A percentile compares a stretch with the other conserved stretches of the same genome.
phyloP scores from a whole-genome alignment of 169 alveolate species.

The Plasmodium falciparum region DNA sequence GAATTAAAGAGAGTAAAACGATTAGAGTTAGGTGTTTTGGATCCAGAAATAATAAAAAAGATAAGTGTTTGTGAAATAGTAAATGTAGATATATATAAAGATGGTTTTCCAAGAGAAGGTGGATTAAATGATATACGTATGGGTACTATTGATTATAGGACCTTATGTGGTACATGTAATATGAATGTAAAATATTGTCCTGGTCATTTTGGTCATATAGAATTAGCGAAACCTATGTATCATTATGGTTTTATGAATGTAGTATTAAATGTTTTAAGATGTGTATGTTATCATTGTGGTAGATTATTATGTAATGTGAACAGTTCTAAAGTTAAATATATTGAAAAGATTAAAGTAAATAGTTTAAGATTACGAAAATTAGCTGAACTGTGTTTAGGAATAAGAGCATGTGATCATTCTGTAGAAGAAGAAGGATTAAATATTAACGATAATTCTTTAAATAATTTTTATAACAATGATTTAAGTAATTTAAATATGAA shows the following conservation, averaged over 20 bases:
- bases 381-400: slow-evolving; percentile 79
- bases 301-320: slow-evolving; percentile 90
- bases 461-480: slow-evolving; percentile 61
- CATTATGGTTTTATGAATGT: slow-evolving; percentile 95
- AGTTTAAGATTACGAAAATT: slow-evolving; percentile 78
- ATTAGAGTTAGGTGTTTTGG: slow-evolving; percentile 90
- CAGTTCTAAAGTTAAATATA: slow-evolving; percentile 86
- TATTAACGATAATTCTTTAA: slow-evolving; percentile 69
- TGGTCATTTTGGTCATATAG: slow-evolving; percentile 99
- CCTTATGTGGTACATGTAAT: slow-evolving; percentile 95
- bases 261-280: slow-evolving; percentile 94
- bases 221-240: slow-evolving; percentile 96
- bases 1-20: slow-evolving; percentile 89
- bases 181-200: slow-evolving; percentile 97
- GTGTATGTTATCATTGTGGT: slow-evolving; percentile 97
- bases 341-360: slow-evolving; percentile 80
- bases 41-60: slow-evolving; percentile 88
- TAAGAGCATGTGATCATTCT: slow-evolving; percentile 83
- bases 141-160: slow-evolving; percentile 97
- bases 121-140: slow-evolving; percentile 96
- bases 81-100: slow-evolving; percentile 91
- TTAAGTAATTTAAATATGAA: slow-evolving; percentile 62
- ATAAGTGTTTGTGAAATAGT: slow-evolving; percentile 93
- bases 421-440: slow-evolving; percentile 82
- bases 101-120: slow-evolving; percentile 93